Base-by-base conservation (phyloP, 2,329 filamentous ascomycete genomes). In the Colletotrichum tofieldiae region DNA sequence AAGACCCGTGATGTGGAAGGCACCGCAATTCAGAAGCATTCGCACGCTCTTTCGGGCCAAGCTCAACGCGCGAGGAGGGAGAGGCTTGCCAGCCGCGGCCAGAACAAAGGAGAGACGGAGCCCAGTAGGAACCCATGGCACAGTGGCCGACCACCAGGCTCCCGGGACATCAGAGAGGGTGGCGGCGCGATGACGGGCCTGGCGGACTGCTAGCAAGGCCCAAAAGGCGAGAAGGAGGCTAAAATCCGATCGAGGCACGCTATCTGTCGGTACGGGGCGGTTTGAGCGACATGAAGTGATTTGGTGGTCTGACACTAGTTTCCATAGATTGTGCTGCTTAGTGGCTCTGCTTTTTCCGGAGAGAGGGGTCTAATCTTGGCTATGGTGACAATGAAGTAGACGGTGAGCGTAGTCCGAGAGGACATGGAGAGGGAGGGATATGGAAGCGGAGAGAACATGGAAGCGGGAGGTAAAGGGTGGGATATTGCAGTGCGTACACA, bases 241-340 rank as follows among this genome's bases (percentile, higher is more conserved):
- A 55, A 37, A 68, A 7, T 35, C 29, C 20, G 67, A 67, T 52
- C 47, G n/a, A 55, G 45, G 49, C 43, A 37, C 58, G 35, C 58
- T 67, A 47, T 54, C 58, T 64, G 52, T 43, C 29, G 41, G 58
- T 55, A 60, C 37, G 47, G 35, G 55, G 62, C 62, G 61, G 56
- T 37, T 45, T 63, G 61, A 26, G 45, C 9, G 51, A 63, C n/a
- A 66, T 62, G 49, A 47, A 37, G 29, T 64, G 58, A 64, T 49
- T 59, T 51, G 47, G 54, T 59, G 62, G 58, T n/a, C 51, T 60
- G n/a, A 20, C 54, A 35, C 68, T 67, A 62, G 45, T 45, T 41
- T 18, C 45, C 47, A 32, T 23, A 32, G 52, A 37, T 20, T 23
- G 23, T 37, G 23, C 11, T 37, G 35, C 45, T 23, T 52, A 20